phyloP scores from a whole-genome alignment of 331 rosid genomes.

The Malus hybrid region DNA sequence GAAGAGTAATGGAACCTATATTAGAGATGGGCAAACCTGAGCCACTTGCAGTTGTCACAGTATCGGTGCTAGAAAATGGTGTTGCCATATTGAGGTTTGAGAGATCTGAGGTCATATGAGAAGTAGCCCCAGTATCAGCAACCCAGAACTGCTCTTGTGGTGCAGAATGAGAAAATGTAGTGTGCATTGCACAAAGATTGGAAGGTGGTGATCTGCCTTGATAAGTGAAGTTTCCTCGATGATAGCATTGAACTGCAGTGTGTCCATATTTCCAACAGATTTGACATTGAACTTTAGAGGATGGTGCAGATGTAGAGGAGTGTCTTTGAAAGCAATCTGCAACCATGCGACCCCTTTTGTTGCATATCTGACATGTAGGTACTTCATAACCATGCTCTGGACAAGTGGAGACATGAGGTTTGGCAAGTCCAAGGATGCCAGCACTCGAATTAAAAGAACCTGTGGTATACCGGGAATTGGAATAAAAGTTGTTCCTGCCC shows the following conservation, averaged over 20 bases:
- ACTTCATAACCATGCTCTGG: too few species aligned
- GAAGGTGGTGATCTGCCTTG: background rate
- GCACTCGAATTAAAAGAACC: too few species aligned
- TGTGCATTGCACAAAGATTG: background rate
- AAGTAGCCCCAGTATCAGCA: background rate
- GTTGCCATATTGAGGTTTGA: rapidly evolving
- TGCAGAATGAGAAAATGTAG: background rate
- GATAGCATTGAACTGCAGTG: background rate
- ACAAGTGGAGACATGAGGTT: too few species aligned
- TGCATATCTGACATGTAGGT: too few species aligned
- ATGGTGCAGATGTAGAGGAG: too few species aligned
- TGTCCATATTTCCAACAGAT: background rate
- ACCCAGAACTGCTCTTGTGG: background rate
- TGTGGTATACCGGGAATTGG: too few species aligned
- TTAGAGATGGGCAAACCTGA: background rate
- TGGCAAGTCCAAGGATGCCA: background rate
- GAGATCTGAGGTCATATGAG: background rate
- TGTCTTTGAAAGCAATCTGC: too few species aligned
- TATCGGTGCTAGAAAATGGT: background rate
- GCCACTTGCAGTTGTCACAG: background rate
- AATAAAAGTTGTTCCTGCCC: too few species aligned
- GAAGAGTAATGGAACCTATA: background rate
- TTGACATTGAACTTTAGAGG: too few species aligned
- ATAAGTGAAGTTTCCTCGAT: background rate
- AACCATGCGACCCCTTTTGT: too few species aligned